Evolutionary conservation across 345 rosid genomes (phyloP).

Genomic region (Eucalyptus guilfoylei): DNA sequence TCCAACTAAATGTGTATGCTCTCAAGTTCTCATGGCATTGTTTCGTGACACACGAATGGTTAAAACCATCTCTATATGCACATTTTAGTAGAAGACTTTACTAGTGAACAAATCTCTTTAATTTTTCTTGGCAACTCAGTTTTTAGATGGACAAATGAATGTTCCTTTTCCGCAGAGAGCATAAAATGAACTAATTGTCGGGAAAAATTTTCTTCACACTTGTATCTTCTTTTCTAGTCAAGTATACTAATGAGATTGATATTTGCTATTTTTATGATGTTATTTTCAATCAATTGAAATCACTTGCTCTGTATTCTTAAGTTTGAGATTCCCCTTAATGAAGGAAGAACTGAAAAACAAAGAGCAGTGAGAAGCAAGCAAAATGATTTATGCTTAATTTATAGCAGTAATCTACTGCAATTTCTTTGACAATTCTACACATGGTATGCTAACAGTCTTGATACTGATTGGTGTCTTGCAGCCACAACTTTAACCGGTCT

Average conservation of each 20-base stretch:
- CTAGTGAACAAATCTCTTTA: background rate
- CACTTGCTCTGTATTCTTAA: background rate
- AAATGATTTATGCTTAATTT: background rate
- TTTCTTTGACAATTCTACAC: background rate
- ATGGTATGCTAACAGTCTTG: background rate
- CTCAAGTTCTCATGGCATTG: background rate
- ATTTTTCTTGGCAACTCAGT: background rate
- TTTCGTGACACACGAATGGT: background rate
- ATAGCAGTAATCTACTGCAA: background rate
- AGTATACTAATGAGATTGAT: background rate
- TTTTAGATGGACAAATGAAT: background rate
- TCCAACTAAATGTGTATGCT: background rate
- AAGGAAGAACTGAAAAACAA: background rate
- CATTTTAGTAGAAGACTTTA: background rate
- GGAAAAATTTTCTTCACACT: background rate
- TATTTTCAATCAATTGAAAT: background rate
- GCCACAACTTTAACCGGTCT: conserved; percentile 97
- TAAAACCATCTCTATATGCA: background rate
- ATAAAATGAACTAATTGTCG: background rate
- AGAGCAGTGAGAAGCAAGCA: background rate
- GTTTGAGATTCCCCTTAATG: background rate
- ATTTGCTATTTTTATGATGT: background rate
- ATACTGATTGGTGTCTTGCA: conserved; percentile 17
- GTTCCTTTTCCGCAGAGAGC: background rate
- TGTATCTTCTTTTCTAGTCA: background rate